Evolutionary conservation across 23 red algal species (phyloP), one percentile per base, ranked within the genome.

Genomic region (Agarophyton chilense): DNA sequence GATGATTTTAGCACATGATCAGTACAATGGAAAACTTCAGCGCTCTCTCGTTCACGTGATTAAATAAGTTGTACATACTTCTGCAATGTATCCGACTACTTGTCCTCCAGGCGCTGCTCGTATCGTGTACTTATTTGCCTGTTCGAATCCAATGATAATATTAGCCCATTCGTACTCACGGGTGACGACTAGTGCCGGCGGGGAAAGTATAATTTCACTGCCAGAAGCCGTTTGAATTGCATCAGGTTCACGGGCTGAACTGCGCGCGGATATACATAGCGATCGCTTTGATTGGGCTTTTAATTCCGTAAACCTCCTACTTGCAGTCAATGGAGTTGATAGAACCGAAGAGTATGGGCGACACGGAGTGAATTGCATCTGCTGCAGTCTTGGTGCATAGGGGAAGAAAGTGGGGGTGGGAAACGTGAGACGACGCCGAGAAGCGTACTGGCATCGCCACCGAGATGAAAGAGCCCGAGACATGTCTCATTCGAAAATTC

Each of bases 81-180:
- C 96, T 25, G 96, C 96, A 34, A 98, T 87, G 44, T 82, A 98
- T 0, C 96, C 96, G 19, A 94, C 96, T 7, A 98, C 78, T 40
- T 84, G 33, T 26, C 96, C 96, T 41, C 92, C 96, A 14, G 95
- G 95, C 10, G 95, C 90, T 10, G 92, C 86, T 24, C 94, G 89
- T 21, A 98, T 86, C 0, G 96, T 90, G 44, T 98, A 98, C 66
- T 92, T 91, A 61, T 98, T 98, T 4, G 96, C 96, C 72, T 98
- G 96, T 80, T 98, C 96, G 62, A 92, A 98, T 19, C 96, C 96
- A 65, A 98, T 47, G 16, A 98, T 41, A 26, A 98, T 86, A 79
- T 95, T 98, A 11, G 88, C 96, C 88, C 87, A 98, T 44, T 98
- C 96, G 53, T 92, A 87, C 39, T 98, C 96, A 36, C 96, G 91